A percentile compares a stretch with the other conserved stretches of the same genome.
Evolutionary conservation across 345 rosid genomes (phyloP).

Genomic region (Pistacia vera): DNA sequence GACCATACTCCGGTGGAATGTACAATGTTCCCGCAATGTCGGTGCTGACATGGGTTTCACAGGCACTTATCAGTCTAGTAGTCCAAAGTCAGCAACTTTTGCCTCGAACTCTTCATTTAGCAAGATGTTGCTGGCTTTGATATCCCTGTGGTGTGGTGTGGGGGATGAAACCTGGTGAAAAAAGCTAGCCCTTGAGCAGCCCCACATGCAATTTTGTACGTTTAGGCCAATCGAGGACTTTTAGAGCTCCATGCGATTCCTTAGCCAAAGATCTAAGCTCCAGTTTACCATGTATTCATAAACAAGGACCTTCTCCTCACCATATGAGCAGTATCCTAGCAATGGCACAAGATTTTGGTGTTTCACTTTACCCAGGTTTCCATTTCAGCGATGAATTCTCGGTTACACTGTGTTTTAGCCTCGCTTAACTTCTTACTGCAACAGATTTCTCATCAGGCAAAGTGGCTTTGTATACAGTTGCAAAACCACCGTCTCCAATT

Average conservation of each 20-base stretch:
- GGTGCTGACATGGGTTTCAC: constrained; percentile 89
- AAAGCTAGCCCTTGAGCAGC: constrained; percentile 86
- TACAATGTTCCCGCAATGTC: constrained; percentile 87
- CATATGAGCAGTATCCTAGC: constrained; percentile 81
- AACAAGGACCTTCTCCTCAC: constrained; percentile 88
- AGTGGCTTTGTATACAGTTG: constrained; percentile 83
- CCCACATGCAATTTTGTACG: constrained; percentile 76
- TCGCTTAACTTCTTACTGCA: constrained; percentile 95
- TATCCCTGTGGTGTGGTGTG: constrained; percentile 92
- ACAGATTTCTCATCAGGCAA: constrained; percentile 60
- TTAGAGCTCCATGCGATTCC: constrained; percentile 64
- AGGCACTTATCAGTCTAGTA: constrained; percentile 84
- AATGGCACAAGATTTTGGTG: constrained; percentile 83
- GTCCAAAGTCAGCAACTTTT: constrained; percentile 86
- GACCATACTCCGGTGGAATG: constrained; percentile 95
- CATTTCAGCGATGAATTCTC: constrained; percentile 95
- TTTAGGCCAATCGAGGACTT: constrained; percentile 75
- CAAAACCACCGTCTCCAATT: constrained; percentile 94
- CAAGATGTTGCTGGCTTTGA: constrained; percentile 90
- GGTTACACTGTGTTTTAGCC: constrained; percentile 79
- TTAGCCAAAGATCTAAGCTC: constrained; percentile 83
- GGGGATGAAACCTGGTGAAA: constrained; percentile 86
- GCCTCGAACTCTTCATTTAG: constrained; percentile 75
- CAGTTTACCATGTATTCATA: constrained; percentile 93
- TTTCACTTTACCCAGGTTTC: constrained; percentile 96